Base-by-base conservation (phyloP, 2,329 filamentous ascomycete genomes). In the Phialocephala sp. region DNA sequence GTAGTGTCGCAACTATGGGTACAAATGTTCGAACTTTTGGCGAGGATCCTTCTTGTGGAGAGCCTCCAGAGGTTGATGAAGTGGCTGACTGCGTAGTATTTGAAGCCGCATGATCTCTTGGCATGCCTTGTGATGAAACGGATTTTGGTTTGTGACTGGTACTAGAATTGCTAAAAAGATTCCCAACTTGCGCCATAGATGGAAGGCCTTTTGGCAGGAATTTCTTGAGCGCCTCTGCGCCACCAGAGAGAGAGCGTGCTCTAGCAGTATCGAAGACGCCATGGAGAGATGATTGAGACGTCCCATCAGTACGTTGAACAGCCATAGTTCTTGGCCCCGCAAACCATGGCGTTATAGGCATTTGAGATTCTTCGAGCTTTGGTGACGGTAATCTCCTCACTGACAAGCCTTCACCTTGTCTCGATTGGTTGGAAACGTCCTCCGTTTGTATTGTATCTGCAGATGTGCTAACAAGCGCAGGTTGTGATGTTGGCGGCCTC, bases 201-300 rank as follows among this genome's bases (percentile, higher is more conserved):
- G 86, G 85, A 9, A 89, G 74, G 0, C 82, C 85, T 66, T 84
- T 86, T 52, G 84, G 84, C 11, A 77, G 59, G 52, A 89, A 74
- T 68, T 80, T 84, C 73, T 82, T 87, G 32, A 89, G 73, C 5
- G 85, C 83, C 62, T 88, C 86, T 39, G 85, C 80, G 15, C 87
- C 83, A 2, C 81, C 81, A 1, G 87, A 89, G 18, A 82, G 80
- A 20, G 87, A 84, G 22, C 87, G 80, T 47, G 66, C 71, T 59
- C 84, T 79, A 9, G 68, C 64, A 45, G 76, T 78, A n/a, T 78
- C 77, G 62, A 87, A 82, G 2, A 84, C 82, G 4, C 78, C 76
- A 12, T 81, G 79, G 36, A 87, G 75, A 11, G 79, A 76, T 2
- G 77, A 77, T 66, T 75, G 80, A 15, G 74, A 72, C n/a, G 74